These are phyloP conservation scores for Colletotrichum costaricense DNA, from an alignment of 2,329 filamentous ascomycete genomes.

Conservation along the genomic window DNA sequence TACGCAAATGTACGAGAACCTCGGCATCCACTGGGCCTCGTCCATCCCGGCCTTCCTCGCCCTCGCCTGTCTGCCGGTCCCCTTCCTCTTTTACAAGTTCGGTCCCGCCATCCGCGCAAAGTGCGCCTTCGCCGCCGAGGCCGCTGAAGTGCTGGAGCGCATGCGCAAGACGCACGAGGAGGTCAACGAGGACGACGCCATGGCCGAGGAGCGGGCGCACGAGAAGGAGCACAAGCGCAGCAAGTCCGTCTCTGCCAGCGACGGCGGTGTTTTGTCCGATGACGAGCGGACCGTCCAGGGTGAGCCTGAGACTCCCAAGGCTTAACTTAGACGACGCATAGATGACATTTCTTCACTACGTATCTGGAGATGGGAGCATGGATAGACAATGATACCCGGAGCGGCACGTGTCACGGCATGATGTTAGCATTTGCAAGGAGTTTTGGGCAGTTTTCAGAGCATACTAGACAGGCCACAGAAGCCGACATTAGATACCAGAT, in stretches of 20 bases:
- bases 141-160: constrained; percentile 67
- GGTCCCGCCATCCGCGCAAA: constrained; percentile 61
- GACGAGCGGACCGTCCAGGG: constrained; percentile 33
- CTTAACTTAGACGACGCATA: not conserved
- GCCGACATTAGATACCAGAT: constrained; percentile 13
- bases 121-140: constrained; percentile 67
- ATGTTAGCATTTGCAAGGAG: constrained; percentile 30
- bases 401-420: constrained; percentile 14
- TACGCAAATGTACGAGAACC: constrained; percentile 63
- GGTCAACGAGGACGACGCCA: constrained; percentile 31
- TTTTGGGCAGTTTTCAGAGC: constrained; percentile 12
- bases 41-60: constrained; percentile 80
- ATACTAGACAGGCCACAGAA: not conserved
- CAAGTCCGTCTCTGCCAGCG: not conserved
- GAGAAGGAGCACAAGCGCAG: constrained; percentile 28
- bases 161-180: constrained; percentile 46
- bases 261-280: constrained; percentile 28
- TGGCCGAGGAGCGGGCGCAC: constrained; percentile 32
- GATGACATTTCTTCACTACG: constrained; percentile 1
- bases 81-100: constrained; percentile 81
- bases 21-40: constrained; percentile 82
- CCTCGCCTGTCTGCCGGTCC: constrained; percentile 77
- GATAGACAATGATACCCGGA: constrained; percentile 31
- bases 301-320: constrained; percentile 15
- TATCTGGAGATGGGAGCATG: constrained; percentile 3